Percentiles rank a stretch among this genome's conserved stretches.
These are phyloP conservation scores for Yarrowia sp. DNA, from an alignment of 805 yeast genomes.

Conservation along the genomic window DNA sequence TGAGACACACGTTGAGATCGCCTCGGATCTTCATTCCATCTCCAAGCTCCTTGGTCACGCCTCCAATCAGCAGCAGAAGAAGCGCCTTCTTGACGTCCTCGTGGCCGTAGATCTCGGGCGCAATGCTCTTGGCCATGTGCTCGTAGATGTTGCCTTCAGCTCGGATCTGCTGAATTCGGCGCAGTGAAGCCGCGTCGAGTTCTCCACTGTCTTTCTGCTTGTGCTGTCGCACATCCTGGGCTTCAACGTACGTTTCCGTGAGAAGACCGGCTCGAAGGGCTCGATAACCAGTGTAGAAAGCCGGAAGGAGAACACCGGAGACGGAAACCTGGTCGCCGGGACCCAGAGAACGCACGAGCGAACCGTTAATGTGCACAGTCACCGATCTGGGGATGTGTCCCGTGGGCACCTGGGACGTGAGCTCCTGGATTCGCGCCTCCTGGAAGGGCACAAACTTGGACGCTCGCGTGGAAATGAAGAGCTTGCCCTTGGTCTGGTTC, in stretches of 20 bases:
- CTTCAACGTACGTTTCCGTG: conserved; percentile 90
- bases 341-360: conserved; percentile 75
- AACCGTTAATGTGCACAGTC: conserved; percentile 86
- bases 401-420: conserved; percentile 94
- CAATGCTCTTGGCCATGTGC: conserved; percentile 80
- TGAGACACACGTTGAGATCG: conserved; percentile 88
- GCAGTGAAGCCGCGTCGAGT: conserved; percentile 55
- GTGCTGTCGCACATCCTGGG: conserved; percentile 81
- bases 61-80: conserved; percentile 82
- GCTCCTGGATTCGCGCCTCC: conserved; percentile 91
- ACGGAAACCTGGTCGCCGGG: conserved; percentile 97
- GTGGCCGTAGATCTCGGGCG: conserved; percentile 97
- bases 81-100: conserved; percentile 89
- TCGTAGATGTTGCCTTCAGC: conserved; percentile 71
- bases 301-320: conserved; percentile 87
- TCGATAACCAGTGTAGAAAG: conserved; percentile 92
- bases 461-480: conserved; percentile 91
- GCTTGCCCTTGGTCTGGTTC: conserved; percentile 82
- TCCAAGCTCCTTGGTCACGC: conserved; percentile 90
- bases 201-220: conserved; percentile 74
- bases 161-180: conserved; percentile 54
- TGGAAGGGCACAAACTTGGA: conserved; percentile 94
- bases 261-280: conserved; percentile 90
- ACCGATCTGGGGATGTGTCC: conserved; percentile 95
- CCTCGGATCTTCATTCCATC: conserved; percentile 98